Base-by-base conservation (phyloP, 306 rosid genomes). In the Vigna angularis region DNA sequence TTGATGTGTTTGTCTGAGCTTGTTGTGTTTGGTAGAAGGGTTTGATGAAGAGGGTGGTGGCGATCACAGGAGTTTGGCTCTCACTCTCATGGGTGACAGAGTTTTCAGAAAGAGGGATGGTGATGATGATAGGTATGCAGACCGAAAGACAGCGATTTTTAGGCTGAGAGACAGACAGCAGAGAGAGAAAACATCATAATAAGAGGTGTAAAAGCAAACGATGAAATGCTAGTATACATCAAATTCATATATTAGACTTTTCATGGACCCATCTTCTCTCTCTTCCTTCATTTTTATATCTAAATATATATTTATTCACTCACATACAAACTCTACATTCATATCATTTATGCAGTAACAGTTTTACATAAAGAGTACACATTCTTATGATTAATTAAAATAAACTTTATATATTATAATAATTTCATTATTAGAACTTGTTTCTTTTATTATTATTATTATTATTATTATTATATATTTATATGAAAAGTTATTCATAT, bases 11-110 rank as follows among this genome's bases (percentile, higher is more conserved):
- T 12, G 6, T 3, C 13, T 62, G 12, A 15, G 16, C 11, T 42
- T 34, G 69, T 7, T 50, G 69, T 7, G 70, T 65, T 28, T 38
- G 22, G 3, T 32, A 7, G 3, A 62, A 20, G 1, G 70, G 2
- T 44, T 12, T 72, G 65, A 18, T 20, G 3, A 58, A 58, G 55
- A 18, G 62, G 76, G 70, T 20, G 38, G 40, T 68, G 58, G 34
- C 66, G 87, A 74, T 76, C 67, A 67, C 73, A 78, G 78, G 85
- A 77, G 84, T 81, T 82, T 84, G 94, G 94, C 94, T 91, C 97
- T 91, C 94, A 94, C 93, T 90, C 92, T 91, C 90, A 94, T 90
- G 96, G 96, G 82, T 86, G 98, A 82, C 93, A 88, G 89, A 83
- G 88, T 79, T 47, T 81, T 83, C 87, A 83, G 94, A 85, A 76